Percentiles rank a stretch among this genome's conserved stretches.
Evolutionary conservation across 441 rosid genomes (phyloP).

Genomic region (Pelargonium myrrhifolium): DNA sequence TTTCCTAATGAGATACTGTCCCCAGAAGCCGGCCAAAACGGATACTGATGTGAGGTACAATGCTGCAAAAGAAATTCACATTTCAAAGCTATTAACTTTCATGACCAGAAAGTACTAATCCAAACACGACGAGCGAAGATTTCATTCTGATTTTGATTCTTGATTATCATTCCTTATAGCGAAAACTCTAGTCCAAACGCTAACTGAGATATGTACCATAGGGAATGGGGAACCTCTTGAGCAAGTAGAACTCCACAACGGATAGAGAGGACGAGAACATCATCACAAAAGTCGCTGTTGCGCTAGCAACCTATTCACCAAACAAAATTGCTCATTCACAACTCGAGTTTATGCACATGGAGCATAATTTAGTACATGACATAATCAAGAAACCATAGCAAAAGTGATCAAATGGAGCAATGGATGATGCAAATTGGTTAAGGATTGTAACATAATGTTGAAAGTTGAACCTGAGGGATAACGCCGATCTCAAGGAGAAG

Average conservation of each 20-base stretch:
- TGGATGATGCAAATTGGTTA: too few species aligned
- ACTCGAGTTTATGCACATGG: too few species aligned
- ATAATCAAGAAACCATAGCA: too few species aligned
- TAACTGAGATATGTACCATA: conserved; percentile 31
- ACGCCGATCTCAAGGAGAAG: conserved; percentile 63
- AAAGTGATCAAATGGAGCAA: too few species aligned
- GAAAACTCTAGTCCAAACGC: not conserved
- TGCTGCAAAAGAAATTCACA: conserved; percentile 28
- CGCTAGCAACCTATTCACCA: conserved; percentile 54
- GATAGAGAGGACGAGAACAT: conserved; percentile 68
- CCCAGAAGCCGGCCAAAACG: conserved; percentile 43
- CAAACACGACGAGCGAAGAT: too few species aligned
- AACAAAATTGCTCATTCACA: not conserved
- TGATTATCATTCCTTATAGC: too few species aligned
- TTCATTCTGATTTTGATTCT: too few species aligned
- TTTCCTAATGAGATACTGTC: conserved; percentile 53
- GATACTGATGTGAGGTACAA: conserved; percentile 46
- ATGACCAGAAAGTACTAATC: too few species aligned
- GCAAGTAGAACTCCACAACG: conserved; percentile 64
- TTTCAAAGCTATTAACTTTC: too few species aligned
- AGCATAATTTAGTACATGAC: too few species aligned
- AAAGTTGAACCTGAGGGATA: too few species aligned
- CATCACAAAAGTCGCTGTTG: conserved; percentile 79
- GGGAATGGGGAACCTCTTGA: conserved; percentile 62
- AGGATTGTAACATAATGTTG: too few species aligned